A percentile compares a stretch with the other conserved stretches of the same genome.
These are phyloP conservation scores for Iris macrosiphon DNA, from an alignment of 106 monocot species.

Conservation along the genomic window DNA sequence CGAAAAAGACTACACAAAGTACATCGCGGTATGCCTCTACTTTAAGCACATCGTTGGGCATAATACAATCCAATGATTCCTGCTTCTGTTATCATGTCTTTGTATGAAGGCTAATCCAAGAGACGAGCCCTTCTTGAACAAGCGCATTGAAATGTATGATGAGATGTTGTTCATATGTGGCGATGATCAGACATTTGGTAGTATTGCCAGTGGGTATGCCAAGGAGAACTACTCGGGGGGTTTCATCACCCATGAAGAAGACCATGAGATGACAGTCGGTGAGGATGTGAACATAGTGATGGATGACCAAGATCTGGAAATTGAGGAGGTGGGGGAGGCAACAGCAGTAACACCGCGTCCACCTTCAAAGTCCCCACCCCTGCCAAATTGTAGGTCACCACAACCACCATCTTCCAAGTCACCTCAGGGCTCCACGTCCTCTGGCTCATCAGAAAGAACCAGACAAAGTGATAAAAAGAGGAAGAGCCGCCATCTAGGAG, in stretches of 20 bases:
- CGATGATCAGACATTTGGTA: background rate
- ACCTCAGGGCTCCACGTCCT: constrained; percentile 10
- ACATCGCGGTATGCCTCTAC: constrained; percentile 13
- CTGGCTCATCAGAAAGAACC: constrained; percentile 17
- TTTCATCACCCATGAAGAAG: background rate
- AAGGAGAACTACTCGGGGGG: constrained; percentile 5
- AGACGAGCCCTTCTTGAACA: constrained; percentile 28
- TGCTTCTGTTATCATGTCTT: too few species aligned
- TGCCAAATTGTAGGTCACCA: too few species aligned
- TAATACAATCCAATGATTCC: too few species aligned
- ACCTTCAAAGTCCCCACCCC: too few species aligned
- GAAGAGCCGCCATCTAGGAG: constrained; percentile 3
- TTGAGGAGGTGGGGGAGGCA: constrained; percentile 12
- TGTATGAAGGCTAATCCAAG: constrained; percentile 23
- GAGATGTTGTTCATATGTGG: constrained; percentile 20
- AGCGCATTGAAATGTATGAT: constrained; percentile 25
- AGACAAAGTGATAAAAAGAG: constrained; percentile 7
- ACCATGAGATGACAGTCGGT: background rate
- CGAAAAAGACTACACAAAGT: constrained; percentile 2
- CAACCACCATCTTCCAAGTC: constrained; percentile 9
- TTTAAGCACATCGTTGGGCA: too few species aligned
- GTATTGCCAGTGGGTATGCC: background rate
- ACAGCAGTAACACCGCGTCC: background rate
- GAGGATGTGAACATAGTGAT: constrained; percentile 18
- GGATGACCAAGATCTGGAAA: constrained; percentile 11